A percentile compares a stretch with the other conserved stretches of the same genome.
phyloP scores from a whole-genome alignment of 2,329 filamentous ascomycete species.

The Epichloe sylvatica region DNA sequence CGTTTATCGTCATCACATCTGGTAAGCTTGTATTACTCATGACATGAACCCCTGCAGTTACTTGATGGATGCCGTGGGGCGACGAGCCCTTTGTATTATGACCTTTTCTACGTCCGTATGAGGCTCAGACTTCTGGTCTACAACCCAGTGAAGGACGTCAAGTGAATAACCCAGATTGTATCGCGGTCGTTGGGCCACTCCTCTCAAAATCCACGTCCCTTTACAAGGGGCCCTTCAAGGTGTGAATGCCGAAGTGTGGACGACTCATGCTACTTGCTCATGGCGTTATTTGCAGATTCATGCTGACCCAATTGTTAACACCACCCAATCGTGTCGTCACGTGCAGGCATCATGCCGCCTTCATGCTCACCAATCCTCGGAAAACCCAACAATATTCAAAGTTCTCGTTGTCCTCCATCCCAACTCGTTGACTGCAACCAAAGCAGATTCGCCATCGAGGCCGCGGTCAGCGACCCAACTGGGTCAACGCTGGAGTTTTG shows the following conservation, averaged over 20 bases:
- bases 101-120: no score
- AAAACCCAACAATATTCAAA: neutral
- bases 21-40: no score
- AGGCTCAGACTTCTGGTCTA: no score
- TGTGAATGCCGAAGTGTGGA: neutral
- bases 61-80: no score
- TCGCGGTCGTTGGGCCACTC: no score
- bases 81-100: no score
- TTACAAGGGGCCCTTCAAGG: no score
- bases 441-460: conserved; percentile 14
- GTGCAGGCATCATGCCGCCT: conserved; percentile 1
- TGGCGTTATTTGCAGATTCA: neutral
- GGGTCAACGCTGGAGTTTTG: conserved; percentile 16
- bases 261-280: neutral
- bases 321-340: conserved; percentile 3
- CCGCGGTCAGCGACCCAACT: conserved; percentile 20
- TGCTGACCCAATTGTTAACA: neutral
- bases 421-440: conserved; percentile 10
- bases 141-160: no score
- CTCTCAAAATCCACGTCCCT: no score
- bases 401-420: conserved; percentile 1
- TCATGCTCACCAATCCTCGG: neutral
- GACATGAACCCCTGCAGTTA: no score
- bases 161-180: no score
- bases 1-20: no score